phyloP scores from a whole-genome alignment of 345 rosid genomes.

The Boechera divaricarpa region DNA sequence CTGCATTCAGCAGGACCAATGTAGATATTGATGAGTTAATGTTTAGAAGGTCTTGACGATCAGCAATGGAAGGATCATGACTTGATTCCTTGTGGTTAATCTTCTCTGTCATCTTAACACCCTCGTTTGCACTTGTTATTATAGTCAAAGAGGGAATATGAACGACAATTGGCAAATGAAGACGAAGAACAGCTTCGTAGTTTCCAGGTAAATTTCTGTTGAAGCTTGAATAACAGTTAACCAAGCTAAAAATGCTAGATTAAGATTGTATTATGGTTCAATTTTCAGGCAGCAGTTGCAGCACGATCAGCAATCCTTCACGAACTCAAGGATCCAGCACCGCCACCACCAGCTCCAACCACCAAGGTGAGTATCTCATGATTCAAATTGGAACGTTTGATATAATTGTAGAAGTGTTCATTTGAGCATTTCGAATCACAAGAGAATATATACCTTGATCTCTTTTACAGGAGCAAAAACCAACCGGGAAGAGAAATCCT shows the following conservation, averaged over 20 bases:
- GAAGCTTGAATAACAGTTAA: neutral
- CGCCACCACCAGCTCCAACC: conserved; percentile 37
- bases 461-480: conserved; percentile 67
- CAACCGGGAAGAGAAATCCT: conserved; percentile 62
- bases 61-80: neutral
- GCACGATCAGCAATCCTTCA: conserved; percentile 62
- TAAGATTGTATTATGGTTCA: neutral
- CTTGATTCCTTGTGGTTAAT: neutral
- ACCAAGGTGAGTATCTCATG: conserved; percentile 54
- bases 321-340: conserved; percentile 64
- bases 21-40: conserved; percentile 1
- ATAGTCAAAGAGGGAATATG: conserved; percentile 82
- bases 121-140: conserved; percentile 9
- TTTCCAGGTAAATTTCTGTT: conserved; percentile 69
- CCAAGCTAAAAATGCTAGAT: neutral
- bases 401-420: neutral
- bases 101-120: conserved; percentile 1
- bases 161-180: conserved; percentile 70
- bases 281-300: conserved; percentile 82
- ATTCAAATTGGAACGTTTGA: neutral
- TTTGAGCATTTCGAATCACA: conserved; percentile 10
- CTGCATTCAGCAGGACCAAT: neutral
- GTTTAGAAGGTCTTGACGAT: conserved; percentile 11
- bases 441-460: neutral
- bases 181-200: conserved; percentile 73